Percentiles rank a stretch among this genome's conserved stretches.
phyloP scores from a whole-genome alignment of 805 yeast genomes.

The Ogataea methylovora region DNA sequence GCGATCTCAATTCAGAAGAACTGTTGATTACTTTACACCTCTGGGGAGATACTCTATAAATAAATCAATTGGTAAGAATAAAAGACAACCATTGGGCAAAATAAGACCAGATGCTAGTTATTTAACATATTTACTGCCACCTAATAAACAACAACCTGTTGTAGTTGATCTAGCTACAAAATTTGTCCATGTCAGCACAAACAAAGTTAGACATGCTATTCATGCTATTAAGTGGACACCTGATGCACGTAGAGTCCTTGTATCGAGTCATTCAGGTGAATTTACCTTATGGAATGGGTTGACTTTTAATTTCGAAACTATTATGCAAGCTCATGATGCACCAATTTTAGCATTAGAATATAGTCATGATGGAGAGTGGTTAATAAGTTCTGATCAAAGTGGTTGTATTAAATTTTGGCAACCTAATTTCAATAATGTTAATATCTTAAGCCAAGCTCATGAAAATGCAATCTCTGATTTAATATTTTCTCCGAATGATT shows the following conservation, averaged over 20 bases:
- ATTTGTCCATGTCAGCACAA: conserved; percentile 84
- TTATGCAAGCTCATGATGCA: conserved; percentile 97
- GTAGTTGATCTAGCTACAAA: conserved; percentile 64
- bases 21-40: conserved; percentile 72
- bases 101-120: conserved; percentile 66
- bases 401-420: conserved; percentile 96
- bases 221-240: conserved; percentile 95
- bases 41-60: conserved; percentile 56
- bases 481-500: conserved; percentile 83
- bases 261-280: conserved; percentile 90
- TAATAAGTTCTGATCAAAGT: conserved; percentile 87
- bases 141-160: conserved; percentile 40
- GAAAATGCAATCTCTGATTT: conserved; percentile 80
- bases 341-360: conserved; percentile 76
- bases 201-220: conserved; percentile 87
- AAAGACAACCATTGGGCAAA: conserved; percentile 33
- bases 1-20: conserved; percentile 41
- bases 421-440: conserved; percentile 94
- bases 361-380: conserved; percentile 91
- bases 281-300: conserved; percentile 96
- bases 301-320: conserved; percentile 91
- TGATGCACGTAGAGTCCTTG: conserved; percentile 83
- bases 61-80: conserved; percentile 33
- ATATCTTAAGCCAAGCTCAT: conserved; percentile 63
- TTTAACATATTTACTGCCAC: conserved; percentile 57